Percentiles rank a stretch among this genome's conserved stretches.
phyloP scores from a whole-genome alignment of 805 yeast genomes.

The Metschnikowia sp. region DNA sequence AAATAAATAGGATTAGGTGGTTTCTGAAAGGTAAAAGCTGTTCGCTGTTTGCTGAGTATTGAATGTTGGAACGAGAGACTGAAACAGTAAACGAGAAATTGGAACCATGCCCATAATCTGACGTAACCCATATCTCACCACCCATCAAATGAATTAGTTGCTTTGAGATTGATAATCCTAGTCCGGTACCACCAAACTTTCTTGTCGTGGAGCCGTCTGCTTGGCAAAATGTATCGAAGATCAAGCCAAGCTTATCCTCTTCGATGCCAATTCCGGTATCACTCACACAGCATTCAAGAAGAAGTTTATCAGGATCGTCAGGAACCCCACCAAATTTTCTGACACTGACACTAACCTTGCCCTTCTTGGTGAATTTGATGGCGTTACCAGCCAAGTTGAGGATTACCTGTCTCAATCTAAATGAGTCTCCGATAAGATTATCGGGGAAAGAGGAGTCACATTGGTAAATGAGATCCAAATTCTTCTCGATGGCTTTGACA shows the following conservation, averaged over 20 bases:
- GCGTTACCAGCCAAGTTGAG: constrained; percentile 87
- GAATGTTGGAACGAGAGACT: constrained; percentile 67
- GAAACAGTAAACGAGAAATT: constrained; percentile 78
- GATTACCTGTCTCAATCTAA: constrained; percentile 82
- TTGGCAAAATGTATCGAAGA: constrained; percentile 87
- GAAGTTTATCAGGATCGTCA: constrained; percentile 41
- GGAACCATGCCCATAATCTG: constrained; percentile 76
- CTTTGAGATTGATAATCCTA: constrained; percentile 84
- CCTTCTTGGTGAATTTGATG: constrained; percentile 79
- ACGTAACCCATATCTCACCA: constrained; percentile 89
- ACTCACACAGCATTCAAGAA: constrained; percentile 78
- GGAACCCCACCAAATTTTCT: constrained; percentile 44
- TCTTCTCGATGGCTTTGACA: constrained; percentile 85
- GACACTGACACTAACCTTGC: constrained; percentile 76
- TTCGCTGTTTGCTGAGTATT: constrained; percentile 62
- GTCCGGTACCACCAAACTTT: constrained; percentile 90
- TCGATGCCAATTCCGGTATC: constrained; percentile 92
- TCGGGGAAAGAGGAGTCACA: constrained; percentile 88
- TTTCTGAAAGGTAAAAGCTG: constrained; percentile 66
- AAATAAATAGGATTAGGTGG: constrained; percentile 68
- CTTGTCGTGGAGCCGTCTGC: constrained; percentile 93
- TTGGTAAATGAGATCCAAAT: constrained; percentile 72
- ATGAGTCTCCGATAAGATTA: constrained; percentile 81
- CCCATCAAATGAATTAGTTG: constrained; percentile 89
- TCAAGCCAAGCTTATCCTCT: constrained; percentile 77